Percentiles rank a stretch among this genome's conserved stretches.
phyloP scores from a whole-genome alignment of 2,329 filamentous ascomycete genomes.

The Claviceps cyperi region DNA sequence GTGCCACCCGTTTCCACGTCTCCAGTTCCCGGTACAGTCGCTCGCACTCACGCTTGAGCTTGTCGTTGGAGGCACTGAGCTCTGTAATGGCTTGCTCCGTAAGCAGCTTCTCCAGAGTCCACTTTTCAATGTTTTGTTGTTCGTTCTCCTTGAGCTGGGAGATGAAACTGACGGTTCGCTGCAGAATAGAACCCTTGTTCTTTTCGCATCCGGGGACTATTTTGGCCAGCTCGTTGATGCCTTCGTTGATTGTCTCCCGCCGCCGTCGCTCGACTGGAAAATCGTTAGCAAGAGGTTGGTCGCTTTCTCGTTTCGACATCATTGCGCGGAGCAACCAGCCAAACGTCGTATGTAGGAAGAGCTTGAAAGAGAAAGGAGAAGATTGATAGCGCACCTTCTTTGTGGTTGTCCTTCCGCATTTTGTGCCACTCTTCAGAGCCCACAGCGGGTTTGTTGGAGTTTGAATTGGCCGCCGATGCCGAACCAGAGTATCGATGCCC shows the following conservation, averaged over 20 bases:
- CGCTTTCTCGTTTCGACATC: no score
- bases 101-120: slow-evolving; percentile 79
- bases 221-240: slow-evolving; percentile 94
- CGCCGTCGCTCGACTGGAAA: slow-evolving; percentile 77
- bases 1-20: slow-evolving; percentile 59
- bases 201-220: slow-evolving; percentile 97
- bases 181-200: slow-evolving; percentile 94
- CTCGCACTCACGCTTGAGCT: slow-evolving; percentile 68
- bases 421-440: slow-evolving; percentile 98
- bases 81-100: slow-evolving; percentile 83
- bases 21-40: slow-evolving; percentile 64
- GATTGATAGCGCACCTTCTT: slow-evolving; percentile 57
- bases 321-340: no score
- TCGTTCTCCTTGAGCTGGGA: slow-evolving; percentile 90
- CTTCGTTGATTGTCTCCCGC: slow-evolving; percentile 96
- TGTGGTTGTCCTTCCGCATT: slow-evolving; percentile 92
- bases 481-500: slow-evolving; percentile 21
- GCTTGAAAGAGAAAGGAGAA: no score
- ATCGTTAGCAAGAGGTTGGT: slow-evolving; percentile 10
- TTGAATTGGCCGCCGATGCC: slow-evolving; percentile 35
- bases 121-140: slow-evolving; percentile 85
- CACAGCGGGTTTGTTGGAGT: slow-evolving; percentile 53
- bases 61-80: slow-evolving; percentile 74
- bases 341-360: no score
- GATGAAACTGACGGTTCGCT: slow-evolving; percentile 88